Base-by-base conservation (phyloP, 108 stramenopile species). In the Skeletonema marinoi region DNA sequence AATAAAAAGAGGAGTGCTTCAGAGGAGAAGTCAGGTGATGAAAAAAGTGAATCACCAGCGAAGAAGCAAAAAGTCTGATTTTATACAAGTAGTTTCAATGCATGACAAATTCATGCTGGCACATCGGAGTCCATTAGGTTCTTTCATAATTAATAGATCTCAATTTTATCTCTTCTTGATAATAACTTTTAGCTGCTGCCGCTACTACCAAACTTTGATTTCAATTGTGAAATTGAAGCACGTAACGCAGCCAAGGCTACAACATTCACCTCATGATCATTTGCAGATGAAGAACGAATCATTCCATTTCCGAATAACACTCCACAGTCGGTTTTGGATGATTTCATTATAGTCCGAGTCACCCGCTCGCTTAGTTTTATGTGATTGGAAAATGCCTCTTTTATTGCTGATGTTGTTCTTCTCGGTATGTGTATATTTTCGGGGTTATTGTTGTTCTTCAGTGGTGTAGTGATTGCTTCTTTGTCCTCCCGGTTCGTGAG, bases 241-340 rank as follows among this genome's bases (percentile, higher is more conserved):
- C 82, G 82, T 67, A 83, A 39, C 19, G 82, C 63, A 31, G 77
- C 67, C 63, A 83, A 74, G 6, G 76, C 82, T 1, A 83, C 82
- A 32, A 83, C 64, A 70, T 78, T 77, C 31, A 69, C 66, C 33
- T 77, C 76, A 51, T 70, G 76, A 77, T 83, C 82, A 32, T 65
- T 50, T 29, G 19, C 31, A 35, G 75, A 75, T 14, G 73, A 58
- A 8, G 67, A 48, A 69, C 73, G 66, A 30, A 83, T 48, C 25
- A 83, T 66, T 42, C 82, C 82, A 70, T 83, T 78, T 68, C 73
- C 73, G 35, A 64, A 74, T 33, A 78, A 66, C 0, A 66, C 60
- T 1, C 82, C 82, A 50, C 77, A 83, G 30, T 66, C 66, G 7
- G 39, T 39, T n/a, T 21, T 13, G 39, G 82, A 63, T 48, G 82